A percentile compares a stretch with the other conserved stretches of the same genome.
phyloP scores from a whole-genome alignment of 2,329 filamentous ascomycete genomes.

The Neofusicoccum laricinum region DNA sequence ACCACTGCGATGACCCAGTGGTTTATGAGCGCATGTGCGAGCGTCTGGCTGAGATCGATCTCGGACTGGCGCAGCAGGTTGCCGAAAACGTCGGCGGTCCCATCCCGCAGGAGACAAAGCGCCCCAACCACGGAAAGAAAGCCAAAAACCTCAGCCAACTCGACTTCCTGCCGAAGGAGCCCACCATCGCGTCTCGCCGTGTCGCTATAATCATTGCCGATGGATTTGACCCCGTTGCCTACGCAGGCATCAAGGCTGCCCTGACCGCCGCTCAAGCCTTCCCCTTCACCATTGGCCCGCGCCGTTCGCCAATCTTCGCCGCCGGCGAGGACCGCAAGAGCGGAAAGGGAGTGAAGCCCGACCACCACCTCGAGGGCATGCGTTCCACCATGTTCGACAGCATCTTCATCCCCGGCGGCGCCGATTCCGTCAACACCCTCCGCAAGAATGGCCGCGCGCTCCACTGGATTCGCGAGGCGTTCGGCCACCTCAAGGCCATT shows the following conservation, averaged over 20 bases:
- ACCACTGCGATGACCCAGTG: slow-evolving; percentile 75
- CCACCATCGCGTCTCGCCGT: slow-evolving; percentile 68
- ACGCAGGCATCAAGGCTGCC: slow-evolving; percentile 63
- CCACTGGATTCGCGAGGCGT: slow-evolving; percentile 77
- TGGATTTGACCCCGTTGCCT: slow-evolving; percentile 67
- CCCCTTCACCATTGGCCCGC: slow-evolving; percentile 69
- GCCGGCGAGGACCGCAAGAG: slow-evolving; percentile 54
- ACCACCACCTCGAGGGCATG: slow-evolving; percentile 78
- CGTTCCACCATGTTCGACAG: slow-evolving; percentile 80
- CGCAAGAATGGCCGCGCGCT: slow-evolving; percentile 67
- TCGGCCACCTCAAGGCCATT: slow-evolving; percentile 77
- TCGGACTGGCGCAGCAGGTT: slow-evolving; percentile 65
- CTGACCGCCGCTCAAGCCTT: slow-evolving; percentile 62
- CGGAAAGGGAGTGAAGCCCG: slow-evolving; percentile 59
- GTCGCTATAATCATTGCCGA: slow-evolving; percentile 76
- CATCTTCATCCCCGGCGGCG: slow-evolving; percentile 71
- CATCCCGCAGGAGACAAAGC: slow-evolving; percentile 51
- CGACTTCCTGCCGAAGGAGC: slow-evolving; percentile 61
- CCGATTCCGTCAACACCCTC: slow-evolving; percentile 60
- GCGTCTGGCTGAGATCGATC: slow-evolving; percentile 69
- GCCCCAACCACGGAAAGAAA: slow-evolving; percentile 64
- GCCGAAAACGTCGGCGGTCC: slow-evolving; percentile 67
- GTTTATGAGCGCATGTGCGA: slow-evolving; percentile 70
- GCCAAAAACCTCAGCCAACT: slow-evolving; percentile 67
- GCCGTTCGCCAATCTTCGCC: slow-evolving; percentile 64